These are phyloP conservation scores for Postia placenta DNA, from an alignment of 768 basidiomycete genomes.

Conservation along the genomic window DNA sequence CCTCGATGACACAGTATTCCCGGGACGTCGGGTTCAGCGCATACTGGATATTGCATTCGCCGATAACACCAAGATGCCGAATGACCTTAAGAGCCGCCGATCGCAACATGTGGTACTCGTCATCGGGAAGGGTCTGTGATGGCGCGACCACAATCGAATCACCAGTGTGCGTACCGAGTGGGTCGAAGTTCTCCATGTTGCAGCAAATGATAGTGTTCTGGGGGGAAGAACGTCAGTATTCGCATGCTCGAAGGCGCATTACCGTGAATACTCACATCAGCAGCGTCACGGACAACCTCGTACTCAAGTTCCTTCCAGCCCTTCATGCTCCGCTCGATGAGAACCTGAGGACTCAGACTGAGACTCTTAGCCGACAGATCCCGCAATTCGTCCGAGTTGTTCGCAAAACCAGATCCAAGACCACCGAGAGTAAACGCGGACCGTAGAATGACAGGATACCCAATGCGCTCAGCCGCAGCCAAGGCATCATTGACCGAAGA, in stretches of 20 bases:
- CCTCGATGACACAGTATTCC: constrained; percentile 98
- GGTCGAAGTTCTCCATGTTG: constrained; percentile 99
- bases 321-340: constrained; percentile 97
- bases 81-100: constrained; percentile 89
- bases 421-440: constrained; percentile 97
- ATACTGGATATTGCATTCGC: constrained; percentile 98
- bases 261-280: constrained; percentile 62
- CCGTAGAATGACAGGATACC: constrained; percentile 96
- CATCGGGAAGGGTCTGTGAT: constrained; percentile 94
- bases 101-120: constrained; percentile 98
- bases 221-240: not conserved
- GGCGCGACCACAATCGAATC: constrained; percentile 99
- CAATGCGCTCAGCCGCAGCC: constrained; percentile 83
- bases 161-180: constrained; percentile 97
- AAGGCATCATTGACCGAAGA: constrained; percentile 94
- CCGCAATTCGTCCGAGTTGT: constrained; percentile 89
- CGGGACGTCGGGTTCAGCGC: constrained; percentile 88
- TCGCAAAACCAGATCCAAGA: constrained; percentile 96
- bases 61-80: constrained; percentile 86
- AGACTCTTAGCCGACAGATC: constrained; percentile 91
- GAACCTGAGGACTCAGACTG: constrained; percentile 87
- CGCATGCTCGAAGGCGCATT: not conserved
- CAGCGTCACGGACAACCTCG: constrained; percentile 96
- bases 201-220: constrained; percentile 99
- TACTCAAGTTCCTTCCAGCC: constrained; percentile 99